Conservation (phyloP, 1,284 basidiomycete genomes). For the Tremellales sp. region DNA sequence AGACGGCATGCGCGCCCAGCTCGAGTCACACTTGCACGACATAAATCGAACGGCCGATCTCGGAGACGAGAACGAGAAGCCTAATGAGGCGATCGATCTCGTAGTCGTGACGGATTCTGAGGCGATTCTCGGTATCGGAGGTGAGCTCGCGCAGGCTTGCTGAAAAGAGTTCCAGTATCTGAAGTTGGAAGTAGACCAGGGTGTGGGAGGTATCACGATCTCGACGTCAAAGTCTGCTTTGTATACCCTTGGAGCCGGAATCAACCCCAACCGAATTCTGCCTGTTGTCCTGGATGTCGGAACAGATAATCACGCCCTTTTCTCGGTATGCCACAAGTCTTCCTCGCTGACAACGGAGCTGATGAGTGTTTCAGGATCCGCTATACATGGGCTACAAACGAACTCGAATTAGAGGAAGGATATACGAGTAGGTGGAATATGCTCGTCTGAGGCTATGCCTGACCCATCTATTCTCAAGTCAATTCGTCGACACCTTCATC, state of each 20-base stretch:
- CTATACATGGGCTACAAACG: conserved; percentile 51
- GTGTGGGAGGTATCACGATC: conserved; percentile 56
- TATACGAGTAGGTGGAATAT: conserved; percentile 38
- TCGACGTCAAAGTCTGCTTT: conserved; percentile 76
- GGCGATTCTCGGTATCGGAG: conserved; percentile 69
- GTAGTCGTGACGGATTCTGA: conserved; percentile 79
- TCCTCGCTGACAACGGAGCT: no score
- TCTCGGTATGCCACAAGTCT: no score
- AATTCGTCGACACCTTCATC: conserved; percentile 52
- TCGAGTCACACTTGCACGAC: conserved; percentile 45
- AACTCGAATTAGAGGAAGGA: conserved; percentile 49
- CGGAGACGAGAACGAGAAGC: conserved; percentile 60
- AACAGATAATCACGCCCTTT: conserved; percentile 61
- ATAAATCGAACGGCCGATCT: conserved; percentile 59
- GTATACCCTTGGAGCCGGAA: conserved; percentile 75
- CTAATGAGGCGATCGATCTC: conserved; percentile 59
- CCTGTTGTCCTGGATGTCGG: conserved; percentile 70
- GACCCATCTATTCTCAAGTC: conserved; percentile 3
- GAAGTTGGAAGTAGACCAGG: conserved; percentile 38
- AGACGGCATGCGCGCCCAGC: conserved; percentile 61
- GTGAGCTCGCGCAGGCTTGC: conserved; percentile 13
- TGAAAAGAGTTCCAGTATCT: no score
- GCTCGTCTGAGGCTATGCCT: no score
- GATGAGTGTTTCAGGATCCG: no score
- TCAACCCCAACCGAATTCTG: conserved; percentile 65